Conservation (phyloP, 495 filamentous ascomycete genomes). For the Hyaloscypha finlandica region DNA sequence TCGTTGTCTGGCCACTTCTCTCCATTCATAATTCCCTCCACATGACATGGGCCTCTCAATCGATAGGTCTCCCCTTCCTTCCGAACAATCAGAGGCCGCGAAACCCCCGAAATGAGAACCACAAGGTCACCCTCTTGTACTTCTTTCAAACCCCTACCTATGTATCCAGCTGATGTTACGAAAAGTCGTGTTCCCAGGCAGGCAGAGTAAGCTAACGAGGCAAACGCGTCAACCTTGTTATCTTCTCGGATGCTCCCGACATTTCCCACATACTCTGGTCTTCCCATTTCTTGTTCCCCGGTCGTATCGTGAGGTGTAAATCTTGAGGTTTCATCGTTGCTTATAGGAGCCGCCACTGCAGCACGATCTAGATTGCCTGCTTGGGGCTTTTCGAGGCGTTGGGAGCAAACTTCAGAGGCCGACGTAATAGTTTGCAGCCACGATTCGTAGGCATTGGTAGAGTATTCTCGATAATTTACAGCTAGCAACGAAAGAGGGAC, state of each 20-base stretch:
- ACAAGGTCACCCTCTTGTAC: constrained; percentile 9
- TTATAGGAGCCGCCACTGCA: too few species aligned
- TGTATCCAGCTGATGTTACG: background rate
- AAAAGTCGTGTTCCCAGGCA: constrained; percentile 1
- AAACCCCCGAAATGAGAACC: constrained; percentile 9
- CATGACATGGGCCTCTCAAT: constrained; percentile 3
- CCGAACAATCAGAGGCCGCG: constrained; percentile 9
- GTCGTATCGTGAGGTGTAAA: too few species aligned
- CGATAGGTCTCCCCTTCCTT: background rate
- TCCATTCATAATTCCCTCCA: constrained; percentile 14
- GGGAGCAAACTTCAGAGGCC: too few species aligned
- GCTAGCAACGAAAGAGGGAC: too few species aligned
- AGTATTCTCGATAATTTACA: too few species aligned
- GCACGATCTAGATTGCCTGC: too few species aligned
- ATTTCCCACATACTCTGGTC: background rate
- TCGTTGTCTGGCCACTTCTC: constrained; percentile 11
- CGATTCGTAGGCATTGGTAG: too few species aligned
- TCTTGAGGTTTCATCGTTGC: too few species aligned
- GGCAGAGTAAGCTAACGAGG: background rate
- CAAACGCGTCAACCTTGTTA: background rate
- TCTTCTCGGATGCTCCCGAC: background rate
- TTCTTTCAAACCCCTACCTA: background rate
- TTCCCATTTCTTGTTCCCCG: background rate
- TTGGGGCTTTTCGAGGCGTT: too few species aligned
- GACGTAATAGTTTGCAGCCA: too few species aligned